Evolutionary conservation across 495 filamentous ascomycete species (phyloP).

Genomic region (Penicillium ochrochloron): DNA sequence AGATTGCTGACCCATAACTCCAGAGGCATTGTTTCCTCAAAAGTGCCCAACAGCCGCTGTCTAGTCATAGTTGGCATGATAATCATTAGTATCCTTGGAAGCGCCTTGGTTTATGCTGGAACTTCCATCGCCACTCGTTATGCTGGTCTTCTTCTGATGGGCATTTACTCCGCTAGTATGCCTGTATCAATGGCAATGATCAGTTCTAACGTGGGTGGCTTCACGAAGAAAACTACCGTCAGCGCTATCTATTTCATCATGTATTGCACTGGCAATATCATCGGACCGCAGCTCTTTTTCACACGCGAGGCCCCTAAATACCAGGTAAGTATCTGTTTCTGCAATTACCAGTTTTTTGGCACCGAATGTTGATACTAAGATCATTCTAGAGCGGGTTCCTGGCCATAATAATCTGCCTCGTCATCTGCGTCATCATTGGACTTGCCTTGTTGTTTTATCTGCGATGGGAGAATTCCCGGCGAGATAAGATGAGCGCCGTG

Average conservation of each 20-base stretch:
- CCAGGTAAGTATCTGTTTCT: constrained; percentile 14
- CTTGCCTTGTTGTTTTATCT: constrained; percentile 26
- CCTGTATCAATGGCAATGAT: constrained; percentile 35
- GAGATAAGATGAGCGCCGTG: constrained; percentile 11
- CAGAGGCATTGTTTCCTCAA: constrained; percentile 22
- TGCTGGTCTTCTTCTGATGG: constrained; percentile 32
- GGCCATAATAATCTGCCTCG: constrained; percentile 28
- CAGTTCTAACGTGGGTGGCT: constrained; percentile 40
- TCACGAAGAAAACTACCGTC: constrained; percentile 37
- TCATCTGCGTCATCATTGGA: constrained; percentile 19
- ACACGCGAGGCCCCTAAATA: constrained; percentile 32
- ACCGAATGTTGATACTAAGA: neutral
- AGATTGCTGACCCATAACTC: neutral
- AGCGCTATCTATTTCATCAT: constrained; percentile 36
- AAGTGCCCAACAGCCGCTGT: constrained; percentile 26
- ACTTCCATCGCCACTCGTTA: constrained; percentile 45
- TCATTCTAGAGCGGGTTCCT: constrained; percentile 26
- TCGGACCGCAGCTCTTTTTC: constrained; percentile 37
- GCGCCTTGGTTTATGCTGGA: constrained; percentile 35
- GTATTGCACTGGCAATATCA: constrained; percentile 52
- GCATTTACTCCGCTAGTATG: constrained; percentile 29
- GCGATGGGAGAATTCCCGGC: constrained; percentile 20
- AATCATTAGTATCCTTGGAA: constrained; percentile 26
- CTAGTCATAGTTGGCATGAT: constrained; percentile 22
- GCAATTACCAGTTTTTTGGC: neutral